Percentiles rank a stretch among this genome's conserved stretches.
Evolutionary conservation across 768 basidiomycete species (phyloP).

Genomic region (Lentinula raphanica): DNA sequence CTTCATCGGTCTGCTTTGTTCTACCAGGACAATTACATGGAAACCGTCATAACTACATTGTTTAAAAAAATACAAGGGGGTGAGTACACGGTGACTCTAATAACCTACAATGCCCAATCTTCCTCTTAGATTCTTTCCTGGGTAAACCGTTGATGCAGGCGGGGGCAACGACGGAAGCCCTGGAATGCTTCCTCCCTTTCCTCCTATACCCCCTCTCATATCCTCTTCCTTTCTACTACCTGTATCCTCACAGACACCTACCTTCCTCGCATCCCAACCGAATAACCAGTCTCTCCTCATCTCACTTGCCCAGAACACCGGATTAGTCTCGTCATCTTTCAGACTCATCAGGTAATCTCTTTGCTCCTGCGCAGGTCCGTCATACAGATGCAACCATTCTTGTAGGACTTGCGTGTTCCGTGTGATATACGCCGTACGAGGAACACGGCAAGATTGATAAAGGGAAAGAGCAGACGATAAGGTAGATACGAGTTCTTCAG

Average conservation of each 20-base stretch:
- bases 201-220: too few relatives aligned
- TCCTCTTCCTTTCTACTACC: too few relatives aligned
- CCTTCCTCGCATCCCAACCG: background rate
- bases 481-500: constrained; percentile 4
- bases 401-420: constrained; percentile 13
- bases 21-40: too few relatives aligned
- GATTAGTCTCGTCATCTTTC: constrained; percentile 7
- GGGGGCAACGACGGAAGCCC: background rate
- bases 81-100: too few relatives aligned
- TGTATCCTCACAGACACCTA: background rate
- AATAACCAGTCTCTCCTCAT: background rate
- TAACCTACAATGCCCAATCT: background rate
- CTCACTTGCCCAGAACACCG: background rate
- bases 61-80: too few relatives aligned
- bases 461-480: too few relatives aligned
- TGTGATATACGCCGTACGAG: constrained; percentile 10
- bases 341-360: constrained; percentile 15
- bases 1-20: too few relatives aligned
- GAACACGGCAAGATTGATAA: background rate
- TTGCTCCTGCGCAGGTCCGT: constrained; percentile 13
- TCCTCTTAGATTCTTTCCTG: background rate
- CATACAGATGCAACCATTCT: constrained; percentile 12
- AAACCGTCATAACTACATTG: too few relatives aligned
- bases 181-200: background rate
- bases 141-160: background rate